Evolutionary conservation across 2,329 filamentous ascomycete species (phyloP).

Genomic region (Cercospora canescens): DNA sequence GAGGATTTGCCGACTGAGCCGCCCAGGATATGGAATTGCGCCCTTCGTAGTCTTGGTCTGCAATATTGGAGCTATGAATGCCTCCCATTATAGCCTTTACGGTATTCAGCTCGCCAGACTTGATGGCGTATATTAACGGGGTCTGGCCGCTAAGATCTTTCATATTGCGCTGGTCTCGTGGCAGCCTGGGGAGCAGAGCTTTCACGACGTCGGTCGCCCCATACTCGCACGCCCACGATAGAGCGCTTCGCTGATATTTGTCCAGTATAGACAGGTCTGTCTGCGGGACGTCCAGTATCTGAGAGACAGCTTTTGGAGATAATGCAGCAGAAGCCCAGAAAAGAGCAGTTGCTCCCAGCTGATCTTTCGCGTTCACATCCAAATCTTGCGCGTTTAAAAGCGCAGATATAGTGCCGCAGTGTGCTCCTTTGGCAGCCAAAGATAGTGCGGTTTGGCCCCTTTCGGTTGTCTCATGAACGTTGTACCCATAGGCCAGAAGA

Average conservation of each 20-base stretch:
- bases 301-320: neutral
- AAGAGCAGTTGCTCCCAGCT: neutral
- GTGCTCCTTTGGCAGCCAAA: neutral
- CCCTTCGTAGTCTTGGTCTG: neutral
- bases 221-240: conserved; percentile 1
- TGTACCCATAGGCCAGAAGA: neutral
- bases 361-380: conserved; percentile 1
- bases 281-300: neutral
- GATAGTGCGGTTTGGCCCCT: neutral
- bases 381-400: neutral
- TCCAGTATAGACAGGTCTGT: neutral
- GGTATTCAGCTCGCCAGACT: neutral
- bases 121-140: neutral
- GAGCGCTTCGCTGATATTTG: neutral
- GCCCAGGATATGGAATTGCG: conserved; percentile 1
- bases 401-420: neutral
- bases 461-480: neutral
- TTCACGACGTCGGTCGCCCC: neutral
- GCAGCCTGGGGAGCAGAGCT: neutral
- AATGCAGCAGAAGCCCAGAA: neutral
- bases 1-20: neutral
- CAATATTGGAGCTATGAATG: neutral
- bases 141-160: neutral
- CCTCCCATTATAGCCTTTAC: neutral
- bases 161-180: neutral